Conservation (phyloP, 148 eudicot genomes). For the Vaccinium corymbosum region DNA sequence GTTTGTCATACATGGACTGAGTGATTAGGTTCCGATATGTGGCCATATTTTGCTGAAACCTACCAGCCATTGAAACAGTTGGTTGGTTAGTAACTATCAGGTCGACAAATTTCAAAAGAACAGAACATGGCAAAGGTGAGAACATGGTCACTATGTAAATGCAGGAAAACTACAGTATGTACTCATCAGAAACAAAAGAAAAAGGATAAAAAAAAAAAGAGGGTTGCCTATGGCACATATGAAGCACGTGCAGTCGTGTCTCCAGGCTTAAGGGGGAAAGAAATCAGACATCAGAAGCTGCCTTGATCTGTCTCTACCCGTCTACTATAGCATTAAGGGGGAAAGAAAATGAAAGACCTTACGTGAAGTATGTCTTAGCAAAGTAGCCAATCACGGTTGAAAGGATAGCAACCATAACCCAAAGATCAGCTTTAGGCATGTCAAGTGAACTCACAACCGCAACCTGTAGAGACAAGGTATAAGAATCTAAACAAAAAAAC, state of each 20-base stretch:
- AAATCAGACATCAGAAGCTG: neutral
- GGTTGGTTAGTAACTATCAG: neutral
- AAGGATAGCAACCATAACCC: constrained; percentile 82
- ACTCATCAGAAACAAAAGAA: neutral
- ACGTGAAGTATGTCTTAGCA: constrained; percentile 98
- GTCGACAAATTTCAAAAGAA: neutral
- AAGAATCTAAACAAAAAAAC: neutral
- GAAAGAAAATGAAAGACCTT: constrained; percentile 15
- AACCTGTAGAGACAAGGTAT: constrained; percentile 44
- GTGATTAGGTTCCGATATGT: constrained; percentile 80
- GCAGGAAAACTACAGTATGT: neutral
- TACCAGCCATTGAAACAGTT: constrained; percentile 27
- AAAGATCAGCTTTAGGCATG: constrained; percentile 64
- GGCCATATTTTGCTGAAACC: constrained; percentile 89
- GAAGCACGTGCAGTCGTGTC: neutral
- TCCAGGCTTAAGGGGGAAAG: neutral
- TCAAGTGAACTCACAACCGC: constrained; percentile 77
- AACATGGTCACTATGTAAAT: neutral
- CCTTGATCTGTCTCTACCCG: neutral
- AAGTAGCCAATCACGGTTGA: constrained; percentile 79
- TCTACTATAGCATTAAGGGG: neutral
- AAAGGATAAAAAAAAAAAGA: neutral
- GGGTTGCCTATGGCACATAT: neutral
- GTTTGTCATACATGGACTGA: constrained; percentile 97
- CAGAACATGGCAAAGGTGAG: neutral